Evolutionary conservation across 805 yeast species (phyloP), one percentile per base, ranked within the genome.

Genomic region (Komagataella kurtzmanii): DNA sequence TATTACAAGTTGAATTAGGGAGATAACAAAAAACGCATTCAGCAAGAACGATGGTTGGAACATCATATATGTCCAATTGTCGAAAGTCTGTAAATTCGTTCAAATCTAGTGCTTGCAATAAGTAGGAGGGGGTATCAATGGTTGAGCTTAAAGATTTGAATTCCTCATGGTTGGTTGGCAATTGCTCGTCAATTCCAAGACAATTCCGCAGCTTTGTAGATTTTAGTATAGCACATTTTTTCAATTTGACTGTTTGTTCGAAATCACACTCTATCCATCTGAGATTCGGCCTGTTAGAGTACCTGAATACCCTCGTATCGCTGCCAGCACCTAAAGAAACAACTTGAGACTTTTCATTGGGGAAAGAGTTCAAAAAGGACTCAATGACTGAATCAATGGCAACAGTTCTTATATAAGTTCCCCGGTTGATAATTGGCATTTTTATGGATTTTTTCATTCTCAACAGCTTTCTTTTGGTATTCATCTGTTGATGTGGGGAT

Each of bases 321-420:
- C 87, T 82, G 4, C 95, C 95, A 2, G 90, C 83, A 0, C 95
- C 95, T n/a, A 85, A 61, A 1, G 88, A 83, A 1, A 86, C 66
- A 14, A 85, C 73, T 59, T 84, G 83, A 48, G 77, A 65, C 14
- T 54, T 51, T 2, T 48, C 52, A 18, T 46, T 45, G 2, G 46
- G n/a, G 52, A 67, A 61, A 3, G 55, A 55, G 3, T 52, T 47
- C 2, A 80, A 48, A 55, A 80, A 81, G 18, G 61, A 58, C 2
- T 70, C 61, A 2, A 81, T 63, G 0, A 77, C 65, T 6, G 58
- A 18, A 58, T 83, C 80, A 24, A 84, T 76, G 17, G 79, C 63
- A 17, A 58, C 61, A 0, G 86, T 80, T 44, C 91, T 66, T 18
- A 83, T 65, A 61, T 79, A 84, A 0, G 89, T 82, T 0, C 90